phyloP scores from a whole-genome alignment of 192 early-diverging fungal genomes.

The Chytriomyces confervae region DNA sequence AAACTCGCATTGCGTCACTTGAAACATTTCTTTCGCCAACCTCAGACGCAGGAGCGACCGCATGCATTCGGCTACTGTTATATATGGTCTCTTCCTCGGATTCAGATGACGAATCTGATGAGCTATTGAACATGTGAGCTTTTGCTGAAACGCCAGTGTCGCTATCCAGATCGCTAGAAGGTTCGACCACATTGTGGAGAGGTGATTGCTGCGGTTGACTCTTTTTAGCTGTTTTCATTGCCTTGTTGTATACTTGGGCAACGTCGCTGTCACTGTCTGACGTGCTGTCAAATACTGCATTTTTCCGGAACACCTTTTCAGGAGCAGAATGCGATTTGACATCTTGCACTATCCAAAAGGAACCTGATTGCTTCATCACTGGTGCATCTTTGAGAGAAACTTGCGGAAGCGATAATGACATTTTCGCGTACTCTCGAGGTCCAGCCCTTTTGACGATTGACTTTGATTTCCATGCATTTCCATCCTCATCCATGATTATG shows the following conservation, averaged over 20 bases:
- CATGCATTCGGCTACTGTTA: background rate
- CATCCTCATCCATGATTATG: conserved; percentile 15
- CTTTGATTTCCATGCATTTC: conserved; percentile 30
- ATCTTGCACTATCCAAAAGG: conserved; percentile 15
- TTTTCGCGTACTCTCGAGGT: conserved; percentile 18
- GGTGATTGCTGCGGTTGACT: background rate
- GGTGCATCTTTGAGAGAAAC: background rate
- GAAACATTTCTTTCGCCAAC: background rate
- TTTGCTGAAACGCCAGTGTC: background rate
- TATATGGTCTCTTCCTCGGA: background rate
- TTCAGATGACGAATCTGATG: background rate
- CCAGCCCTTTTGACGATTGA: background rate
- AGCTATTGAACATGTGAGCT: conserved; percentile 1
- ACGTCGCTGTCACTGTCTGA: conserved; percentile 1
- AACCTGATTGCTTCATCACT: background rate
- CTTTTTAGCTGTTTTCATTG: background rate
- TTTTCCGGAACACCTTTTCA: background rate
- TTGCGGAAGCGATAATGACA: background rate
- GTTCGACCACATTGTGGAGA: background rate
- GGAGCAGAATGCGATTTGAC: background rate
- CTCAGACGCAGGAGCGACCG: background rate
- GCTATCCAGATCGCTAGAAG: background rate
- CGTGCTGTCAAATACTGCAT: background rate
- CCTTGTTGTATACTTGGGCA: background rate
- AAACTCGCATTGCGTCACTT: background rate